These are phyloP conservation scores for Colletotrichum caudatum DNA, from an alignment of 2,329 filamentous ascomycete species.

Conservation along the genomic window DNA sequence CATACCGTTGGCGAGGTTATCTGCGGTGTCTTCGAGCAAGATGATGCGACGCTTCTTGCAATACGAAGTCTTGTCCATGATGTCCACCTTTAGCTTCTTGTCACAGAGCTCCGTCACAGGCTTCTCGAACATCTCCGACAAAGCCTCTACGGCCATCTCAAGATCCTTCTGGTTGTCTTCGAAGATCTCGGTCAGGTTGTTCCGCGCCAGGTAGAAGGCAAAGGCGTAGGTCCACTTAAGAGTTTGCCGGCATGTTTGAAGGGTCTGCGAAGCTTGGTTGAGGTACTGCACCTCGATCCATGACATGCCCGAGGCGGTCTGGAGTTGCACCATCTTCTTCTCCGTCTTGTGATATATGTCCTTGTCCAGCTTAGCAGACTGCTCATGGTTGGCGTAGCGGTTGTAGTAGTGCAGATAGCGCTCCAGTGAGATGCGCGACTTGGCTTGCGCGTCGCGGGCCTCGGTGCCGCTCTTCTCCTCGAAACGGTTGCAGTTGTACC, in stretches of 20 bases:
- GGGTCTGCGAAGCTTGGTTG: constrained; percentile 89
- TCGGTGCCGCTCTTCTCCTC: constrained; percentile 96
- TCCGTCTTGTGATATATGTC: constrained; percentile 97
- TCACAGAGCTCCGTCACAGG: constrained; percentile 86
- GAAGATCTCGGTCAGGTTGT: constrained; percentile 97
- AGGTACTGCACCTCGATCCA: constrained; percentile 99
- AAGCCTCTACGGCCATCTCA: constrained; percentile 94
- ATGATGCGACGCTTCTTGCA: constrained; percentile 94
- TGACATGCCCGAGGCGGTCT: constrained; percentile 93
- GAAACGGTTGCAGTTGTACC: constrained; percentile 99
- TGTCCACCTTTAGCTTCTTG: constrained; percentile 94
- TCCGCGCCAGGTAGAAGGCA: constrained; percentile 94
- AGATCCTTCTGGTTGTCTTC: constrained; percentile 99
- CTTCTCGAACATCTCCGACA: constrained; percentile 99
- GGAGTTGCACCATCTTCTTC: constrained; percentile 98
- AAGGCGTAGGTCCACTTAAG: constrained; percentile 99
- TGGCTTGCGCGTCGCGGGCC: constrained; percentile 91
- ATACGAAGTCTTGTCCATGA: constrained; percentile 98
- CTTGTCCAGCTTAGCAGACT: constrained; percentile 95
- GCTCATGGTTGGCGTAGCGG: constrained; percentile 98
- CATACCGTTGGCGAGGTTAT: constrained; percentile 87
- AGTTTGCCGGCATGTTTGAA: constrained; percentile 97
- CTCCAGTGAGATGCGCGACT: constrained; percentile 89
- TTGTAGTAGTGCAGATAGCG: constrained; percentile 99
- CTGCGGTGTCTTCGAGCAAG: constrained; percentile 89